Base-by-base conservation (phyloP, 1,284 basidiomycete genomes). In the Tylopilus orsonianus region DNA sequence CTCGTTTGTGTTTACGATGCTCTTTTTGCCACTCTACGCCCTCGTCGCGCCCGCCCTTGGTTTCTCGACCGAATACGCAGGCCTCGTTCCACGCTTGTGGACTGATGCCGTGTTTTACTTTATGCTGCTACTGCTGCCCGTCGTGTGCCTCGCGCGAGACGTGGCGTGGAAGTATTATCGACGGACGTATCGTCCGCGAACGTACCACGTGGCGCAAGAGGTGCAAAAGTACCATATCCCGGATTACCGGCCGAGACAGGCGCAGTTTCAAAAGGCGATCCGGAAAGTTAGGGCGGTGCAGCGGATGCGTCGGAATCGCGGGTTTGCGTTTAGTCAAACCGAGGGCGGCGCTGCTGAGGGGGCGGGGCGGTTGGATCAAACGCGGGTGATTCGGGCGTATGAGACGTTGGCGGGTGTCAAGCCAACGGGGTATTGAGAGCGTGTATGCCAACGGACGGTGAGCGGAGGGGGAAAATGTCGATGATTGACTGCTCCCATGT, bases 181-280 rank as follows among this genome's bases (percentile, higher is more conserved):
- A 55, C 79, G 96, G 54, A 96, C 96, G 24, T 98, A 97, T 69
- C 72, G 74, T 54, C 97, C 97, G 1, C 79, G 85, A 40, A 86
- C 93, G 14, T 98, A 98, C 69, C 96, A 99, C 67, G 93, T 99
- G 56, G 94, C 96, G 0, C 96, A 99, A 66, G 97, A 99, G 69
- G 74, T 92, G 16, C 93, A 95, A 71, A 97, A 97, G 73, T 97
- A 97, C 75, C 97, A 97, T 66, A 86, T 97, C 53, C 93, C 94
- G 8, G 97, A 99, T 66, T 97, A 98, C 67, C 78, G 97, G 36
- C 97, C 97, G 2, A 79, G 96, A 49, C 96, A 98, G 73, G 96
- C 97, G 70, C 96, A 99, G 85, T 95, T 95, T 73, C 93, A 95
- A 70, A 95, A 97, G 68, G 94, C 94, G 7, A 97, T 97, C 77